A percentile compares a stretch with the other conserved stretches of the same genome.
These are phyloP conservation scores for Leucocoprinus sp. DNA, from an alignment of 768 basidiomycete genomes.

Conservation along the genomic window DNA sequence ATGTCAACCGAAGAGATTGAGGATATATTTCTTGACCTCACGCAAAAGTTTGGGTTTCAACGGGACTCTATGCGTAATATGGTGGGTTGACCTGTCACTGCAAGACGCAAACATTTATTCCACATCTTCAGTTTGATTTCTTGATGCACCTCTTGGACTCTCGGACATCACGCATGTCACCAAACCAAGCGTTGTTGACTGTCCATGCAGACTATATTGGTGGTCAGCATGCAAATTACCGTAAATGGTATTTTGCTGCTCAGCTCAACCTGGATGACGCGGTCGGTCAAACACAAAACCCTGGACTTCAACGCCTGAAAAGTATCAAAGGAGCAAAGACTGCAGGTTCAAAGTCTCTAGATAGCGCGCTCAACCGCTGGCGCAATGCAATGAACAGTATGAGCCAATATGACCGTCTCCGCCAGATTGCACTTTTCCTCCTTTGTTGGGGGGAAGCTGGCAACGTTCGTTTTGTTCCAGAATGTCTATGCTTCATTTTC, in stretches of 20 bases:
- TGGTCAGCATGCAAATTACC: slow-evolving; percentile 97
- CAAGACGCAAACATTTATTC: slow-evolving; percentile 6
- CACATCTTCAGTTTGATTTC: slow-evolving; percentile 73
- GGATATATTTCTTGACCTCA: slow-evolving; percentile 95
- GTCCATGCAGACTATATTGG: slow-evolving; percentile 99
- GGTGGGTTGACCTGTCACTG: slow-evolving; percentile 33
- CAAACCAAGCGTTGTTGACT: slow-evolving; percentile 91
- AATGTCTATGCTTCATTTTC: slow-evolving; percentile 98
- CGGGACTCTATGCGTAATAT: slow-evolving; percentile 94
- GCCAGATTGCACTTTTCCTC: slow-evolving; percentile 92
- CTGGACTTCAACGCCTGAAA: slow-evolving; percentile 82
- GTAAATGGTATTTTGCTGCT: slow-evolving; percentile 99
- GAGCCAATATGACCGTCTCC: slow-evolving; percentile 96
- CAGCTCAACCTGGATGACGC: slow-evolving; percentile 99
- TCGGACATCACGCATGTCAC: slow-evolving; percentile 95
- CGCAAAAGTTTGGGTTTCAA: slow-evolving; percentile 99
- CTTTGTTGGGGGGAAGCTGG: slow-evolving; percentile 99
- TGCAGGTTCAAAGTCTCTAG: slow-evolving; percentile 67
- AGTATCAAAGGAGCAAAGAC: slow-evolving; percentile 62
- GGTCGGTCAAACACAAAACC: slow-evolving; percentile 91
- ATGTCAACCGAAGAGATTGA: slow-evolving; percentile 98
- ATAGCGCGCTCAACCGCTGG: slow-evolving; percentile 92
- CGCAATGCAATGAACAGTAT: slow-evolving; percentile 98
- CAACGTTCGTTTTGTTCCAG: slow-evolving; percentile 94
- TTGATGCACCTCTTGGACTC: slow-evolving; percentile 97